These are phyloP conservation scores for Leishmania tropica DNA, from an alignment of 208 protist genomes.

Conservation along the genomic window DNA sequence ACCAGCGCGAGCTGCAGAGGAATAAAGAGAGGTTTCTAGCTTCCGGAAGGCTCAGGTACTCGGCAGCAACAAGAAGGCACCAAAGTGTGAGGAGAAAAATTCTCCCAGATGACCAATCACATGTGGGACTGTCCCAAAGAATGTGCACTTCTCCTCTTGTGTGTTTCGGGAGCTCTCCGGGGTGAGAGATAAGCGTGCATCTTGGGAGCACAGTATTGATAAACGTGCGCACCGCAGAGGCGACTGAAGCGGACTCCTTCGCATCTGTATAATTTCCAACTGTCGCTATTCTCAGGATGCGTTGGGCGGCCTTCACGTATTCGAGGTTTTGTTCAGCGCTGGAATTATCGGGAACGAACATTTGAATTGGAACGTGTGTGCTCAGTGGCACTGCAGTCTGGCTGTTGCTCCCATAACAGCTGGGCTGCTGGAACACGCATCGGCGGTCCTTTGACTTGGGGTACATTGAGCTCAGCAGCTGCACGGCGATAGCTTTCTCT, in stretches of 20 bases:
- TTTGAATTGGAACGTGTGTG: constrained; percentile 19
- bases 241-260: constrained; percentile 13
- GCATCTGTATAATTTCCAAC: constrained; percentile 13
- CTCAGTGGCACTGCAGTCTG: constrained; percentile 31
- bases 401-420: constrained; percentile 16
- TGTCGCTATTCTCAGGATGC: constrained; percentile 11
- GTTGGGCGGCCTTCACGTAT: constrained; percentile 4
- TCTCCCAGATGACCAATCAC: constrained; percentile 20
- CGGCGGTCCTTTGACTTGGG: constrained; percentile 80
- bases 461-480: constrained; percentile 62
- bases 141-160: constrained; percentile 7
- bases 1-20: constrained; percentile 62
- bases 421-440: constrained; percentile 71
- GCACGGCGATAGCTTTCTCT: constrained; percentile 50
- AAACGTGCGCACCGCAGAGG: constrained; percentile 12
- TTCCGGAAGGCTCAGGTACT: constrained; percentile 45
- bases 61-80: constrained; percentile 57
- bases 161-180: not conserved
- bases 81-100: constrained; percentile 49
- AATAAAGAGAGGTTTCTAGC: constrained; percentile 38
- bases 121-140: not conserved
- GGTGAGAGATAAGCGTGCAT: constrained; percentile 18
- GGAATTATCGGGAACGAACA: not conserved
- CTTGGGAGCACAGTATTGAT: constrained; percentile 16
- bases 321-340: not conserved